phyloP scores from a whole-genome alignment of 129 eudicot species.

The Escallonia herrerae region DNA sequence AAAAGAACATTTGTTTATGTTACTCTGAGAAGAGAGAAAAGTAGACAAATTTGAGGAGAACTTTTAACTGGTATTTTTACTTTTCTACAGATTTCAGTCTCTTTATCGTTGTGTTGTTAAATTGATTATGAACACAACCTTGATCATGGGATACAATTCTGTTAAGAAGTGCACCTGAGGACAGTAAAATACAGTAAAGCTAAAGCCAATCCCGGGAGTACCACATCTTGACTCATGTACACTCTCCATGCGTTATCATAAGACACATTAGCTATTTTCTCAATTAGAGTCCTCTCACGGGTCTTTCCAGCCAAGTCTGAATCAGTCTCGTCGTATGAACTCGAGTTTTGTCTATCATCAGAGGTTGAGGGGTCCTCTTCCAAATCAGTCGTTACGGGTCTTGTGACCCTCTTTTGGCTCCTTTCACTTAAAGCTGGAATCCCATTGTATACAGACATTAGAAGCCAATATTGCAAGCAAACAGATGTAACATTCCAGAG shows the following conservation, averaged over 20 bases:
- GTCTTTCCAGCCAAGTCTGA: slow-evolving; percentile 8
- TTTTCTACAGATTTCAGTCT: too few relatives aligned
- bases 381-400: slow-evolving; percentile 15
- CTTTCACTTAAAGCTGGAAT: slow-evolving; percentile 62
- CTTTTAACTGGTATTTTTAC: too few relatives aligned
- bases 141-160: too few relatives aligned
- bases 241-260: slow-evolving; percentile 66
- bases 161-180: slow-evolving; percentile 42
- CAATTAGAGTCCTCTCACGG: slow-evolving; percentile 13
- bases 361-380: slow-evolving; percentile 36
- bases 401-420: slow-evolving; percentile 27
- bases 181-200: slow-evolving; percentile 87
- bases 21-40: too few relatives aligned
- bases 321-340: slow-evolving; percentile 6
- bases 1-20: too few relatives aligned
- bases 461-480: slow-evolving; percentile 76
- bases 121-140: too few relatives aligned
- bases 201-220: slow-evolving; percentile 81
- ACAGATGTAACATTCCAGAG: slow-evolving; percentile 67
- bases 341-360: slow-evolving; percentile 15
- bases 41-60: too few relatives aligned
- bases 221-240: slow-evolving; percentile 75
- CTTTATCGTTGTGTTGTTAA: too few relatives aligned
- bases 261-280: slow-evolving; percentile 24
- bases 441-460: slow-evolving; percentile 70